phyloP scores from a whole-genome alignment of 306 rosid genomes.

The Rosa lucieae region DNA sequence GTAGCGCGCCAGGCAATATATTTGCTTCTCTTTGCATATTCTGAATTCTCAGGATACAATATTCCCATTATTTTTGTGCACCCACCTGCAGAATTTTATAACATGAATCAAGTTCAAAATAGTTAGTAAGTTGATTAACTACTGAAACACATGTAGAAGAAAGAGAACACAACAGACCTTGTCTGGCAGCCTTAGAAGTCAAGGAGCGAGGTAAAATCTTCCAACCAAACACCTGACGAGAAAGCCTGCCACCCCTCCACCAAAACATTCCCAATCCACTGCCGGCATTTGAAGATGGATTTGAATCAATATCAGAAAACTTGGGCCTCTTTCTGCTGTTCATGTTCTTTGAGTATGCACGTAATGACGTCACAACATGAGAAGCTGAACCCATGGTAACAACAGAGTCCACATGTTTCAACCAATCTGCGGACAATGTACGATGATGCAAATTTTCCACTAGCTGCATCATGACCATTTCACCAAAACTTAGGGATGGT shows the following conservation, averaged over 20 bases:
- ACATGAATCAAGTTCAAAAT: conserved; percentile 50
- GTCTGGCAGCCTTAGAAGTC: conserved; percentile 89
- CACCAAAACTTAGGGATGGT: conserved; percentile 16
- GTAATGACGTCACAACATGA: conserved; percentile 63
- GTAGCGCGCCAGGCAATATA: conserved; percentile 84
- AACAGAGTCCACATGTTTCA: conserved; percentile 76
- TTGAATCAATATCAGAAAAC: conserved; percentile 59
- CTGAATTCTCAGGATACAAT: conserved; percentile 91
- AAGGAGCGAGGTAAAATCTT: conserved; percentile 73
- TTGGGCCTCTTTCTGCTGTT: conserved; percentile 65
- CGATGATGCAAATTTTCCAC: conserved; percentile 70
- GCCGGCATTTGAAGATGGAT: conserved; percentile 55
- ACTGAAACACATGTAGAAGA: conserved; percentile 27
- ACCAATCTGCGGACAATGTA: conserved; percentile 84
- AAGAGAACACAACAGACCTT: conserved; percentile 54
- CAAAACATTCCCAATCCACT: conserved; percentile 82
- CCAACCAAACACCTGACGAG: conserved; percentile 82
- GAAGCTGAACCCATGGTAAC: conserved; percentile 83
- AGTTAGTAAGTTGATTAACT: conserved; percentile 38
- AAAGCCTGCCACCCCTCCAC: conserved; percentile 98
- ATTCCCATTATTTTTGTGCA: conserved; percentile 75
- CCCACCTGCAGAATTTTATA: conserved; percentile 75
- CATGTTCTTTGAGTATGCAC: conserved; percentile 58
- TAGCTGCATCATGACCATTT: conserved; percentile 50
- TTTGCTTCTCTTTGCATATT: conserved; percentile 81